Evolutionary conservation across 768 basidiomycete species (phyloP).

Genomic region (Gloeopeniophorella convolvens): DNA sequence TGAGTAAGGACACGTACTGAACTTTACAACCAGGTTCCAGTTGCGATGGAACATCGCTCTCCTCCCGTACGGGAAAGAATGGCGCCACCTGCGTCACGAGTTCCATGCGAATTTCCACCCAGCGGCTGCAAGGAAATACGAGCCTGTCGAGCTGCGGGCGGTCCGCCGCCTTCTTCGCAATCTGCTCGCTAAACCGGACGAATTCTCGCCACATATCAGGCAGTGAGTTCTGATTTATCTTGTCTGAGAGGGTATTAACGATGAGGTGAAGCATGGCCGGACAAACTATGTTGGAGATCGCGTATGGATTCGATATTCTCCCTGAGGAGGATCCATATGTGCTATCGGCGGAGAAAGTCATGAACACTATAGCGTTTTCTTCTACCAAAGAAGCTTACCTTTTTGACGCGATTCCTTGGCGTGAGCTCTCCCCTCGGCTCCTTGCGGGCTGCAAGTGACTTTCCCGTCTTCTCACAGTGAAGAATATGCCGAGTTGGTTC

Average conservation of each 20-base stretch:
- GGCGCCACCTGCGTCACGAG: background rate
- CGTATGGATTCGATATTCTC: slow-evolving; percentile 16
- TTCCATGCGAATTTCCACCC: background rate
- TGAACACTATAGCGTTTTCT: slow-evolving; percentile 2
- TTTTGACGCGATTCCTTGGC: slow-evolving; percentile 23
- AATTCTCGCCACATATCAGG: background rate
- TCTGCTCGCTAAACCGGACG: background rate
- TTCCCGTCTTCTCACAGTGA: background rate
- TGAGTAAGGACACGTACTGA: background rate
- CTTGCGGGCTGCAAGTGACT: background rate
- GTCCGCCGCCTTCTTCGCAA: background rate
- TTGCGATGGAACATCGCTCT: background rate
- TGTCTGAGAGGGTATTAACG: background rate
- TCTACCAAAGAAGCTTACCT: slow-evolving; percentile 7
- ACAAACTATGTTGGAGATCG: slow-evolving; percentile 12
- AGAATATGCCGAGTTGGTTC: slow-evolving; percentile 5
- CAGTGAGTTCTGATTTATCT: too few relatives aligned
- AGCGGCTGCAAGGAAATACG: background rate
- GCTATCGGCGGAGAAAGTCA: slow-evolving; percentile 5
- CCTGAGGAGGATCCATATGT: slow-evolving; percentile 14
- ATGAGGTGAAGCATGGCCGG: background rate
- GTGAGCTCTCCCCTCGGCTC: background rate
- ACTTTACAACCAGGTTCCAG: slow-evolving; percentile 23
- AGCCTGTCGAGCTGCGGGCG: background rate
- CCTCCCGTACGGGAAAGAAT: background rate